Evolutionary conservation across 192 early-diverging fungal species (phyloP).

Genomic region (Coemansia umbellata): DNA sequence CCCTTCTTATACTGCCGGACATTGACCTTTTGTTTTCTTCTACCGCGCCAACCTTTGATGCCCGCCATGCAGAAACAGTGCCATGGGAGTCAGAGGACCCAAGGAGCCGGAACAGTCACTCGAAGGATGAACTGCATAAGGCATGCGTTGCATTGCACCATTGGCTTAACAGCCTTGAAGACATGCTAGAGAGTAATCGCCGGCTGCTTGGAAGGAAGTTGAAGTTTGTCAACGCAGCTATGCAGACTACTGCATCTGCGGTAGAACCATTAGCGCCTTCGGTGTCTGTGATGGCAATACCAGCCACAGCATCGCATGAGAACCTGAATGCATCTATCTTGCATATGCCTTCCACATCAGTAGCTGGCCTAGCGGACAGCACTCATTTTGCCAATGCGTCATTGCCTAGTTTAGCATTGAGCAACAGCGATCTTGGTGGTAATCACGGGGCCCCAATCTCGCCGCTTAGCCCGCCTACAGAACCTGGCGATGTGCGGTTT

Average conservation of each 20-base stretch:
- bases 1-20: constrained; percentile 30
- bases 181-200: constrained; percentile 42
- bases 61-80: constrained; percentile 26
- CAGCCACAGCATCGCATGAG: constrained; percentile 28
- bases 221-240: constrained; percentile 32
- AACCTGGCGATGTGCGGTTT: constrained; percentile 9
- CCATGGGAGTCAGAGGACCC: constrained; percentile 45
- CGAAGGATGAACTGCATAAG: constrained; percentile 42
- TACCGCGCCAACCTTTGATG: constrained; percentile 7
- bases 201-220: constrained; percentile 44
- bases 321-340: constrained; percentile 31
- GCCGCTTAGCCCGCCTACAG: constrained; percentile 36
- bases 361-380: background rate
- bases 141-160: constrained; percentile 48
- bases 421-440: constrained; percentile 27
- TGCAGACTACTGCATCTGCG: background rate
- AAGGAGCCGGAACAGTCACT: constrained; percentile 9
- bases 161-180: constrained; percentile 50
- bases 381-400: constrained; percentile 21
- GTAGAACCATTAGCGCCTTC: constrained; percentile 1
- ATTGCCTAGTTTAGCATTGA: constrained; percentile 34
- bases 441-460: constrained; percentile 23
- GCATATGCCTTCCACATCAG: constrained; percentile 15
- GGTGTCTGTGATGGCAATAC: constrained; percentile 5
- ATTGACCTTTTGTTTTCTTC: constrained; percentile 20